Conservation (phyloP, 495 filamentous ascomycete genomes). For the Penicillium herquei region DNA sequence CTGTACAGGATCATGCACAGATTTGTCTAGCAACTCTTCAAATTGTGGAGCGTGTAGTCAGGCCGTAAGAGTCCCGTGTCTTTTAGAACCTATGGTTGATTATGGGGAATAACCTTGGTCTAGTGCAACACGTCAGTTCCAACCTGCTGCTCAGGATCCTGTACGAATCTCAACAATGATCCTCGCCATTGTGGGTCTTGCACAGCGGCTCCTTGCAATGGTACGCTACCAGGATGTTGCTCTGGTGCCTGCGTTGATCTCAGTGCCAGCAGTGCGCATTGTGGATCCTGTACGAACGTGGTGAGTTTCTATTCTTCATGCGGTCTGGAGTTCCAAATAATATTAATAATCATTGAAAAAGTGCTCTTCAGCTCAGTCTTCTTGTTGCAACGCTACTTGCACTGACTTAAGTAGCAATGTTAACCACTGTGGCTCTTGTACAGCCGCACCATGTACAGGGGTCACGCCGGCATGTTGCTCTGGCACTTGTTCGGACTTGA, state of each 20-base stretch:
- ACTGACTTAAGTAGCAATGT: too few species aligned
- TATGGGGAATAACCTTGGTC: background rate
- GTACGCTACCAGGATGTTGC: background rate
- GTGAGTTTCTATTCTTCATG: background rate
- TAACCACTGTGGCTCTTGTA: too few species aligned
- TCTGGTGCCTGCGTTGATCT: background rate
- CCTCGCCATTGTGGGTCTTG: background rate
- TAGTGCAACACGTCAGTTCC: constrained; percentile 2
- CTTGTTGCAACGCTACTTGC: too few species aligned
- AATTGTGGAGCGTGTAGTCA: constrained; percentile 1
- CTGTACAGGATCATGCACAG: background rate
- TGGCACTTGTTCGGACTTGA: too few species aligned
- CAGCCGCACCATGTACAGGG: too few species aligned
- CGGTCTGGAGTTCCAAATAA: background rate
- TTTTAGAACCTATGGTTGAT: background rate
- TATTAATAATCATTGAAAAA: background rate
- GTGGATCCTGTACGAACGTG: background rate
- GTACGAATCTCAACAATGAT: background rate
- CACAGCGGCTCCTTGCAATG: background rate
- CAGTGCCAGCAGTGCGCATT: background rate
- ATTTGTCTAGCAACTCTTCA: background rate
- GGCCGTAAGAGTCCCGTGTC: background rate
- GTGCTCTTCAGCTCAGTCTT: background rate
- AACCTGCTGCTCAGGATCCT: constrained; percentile 3
- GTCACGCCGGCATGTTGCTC: too few species aligned